Evolutionary conservation across 805 yeast species (phyloP).

Genomic region (Pichia nakasei): DNA sequence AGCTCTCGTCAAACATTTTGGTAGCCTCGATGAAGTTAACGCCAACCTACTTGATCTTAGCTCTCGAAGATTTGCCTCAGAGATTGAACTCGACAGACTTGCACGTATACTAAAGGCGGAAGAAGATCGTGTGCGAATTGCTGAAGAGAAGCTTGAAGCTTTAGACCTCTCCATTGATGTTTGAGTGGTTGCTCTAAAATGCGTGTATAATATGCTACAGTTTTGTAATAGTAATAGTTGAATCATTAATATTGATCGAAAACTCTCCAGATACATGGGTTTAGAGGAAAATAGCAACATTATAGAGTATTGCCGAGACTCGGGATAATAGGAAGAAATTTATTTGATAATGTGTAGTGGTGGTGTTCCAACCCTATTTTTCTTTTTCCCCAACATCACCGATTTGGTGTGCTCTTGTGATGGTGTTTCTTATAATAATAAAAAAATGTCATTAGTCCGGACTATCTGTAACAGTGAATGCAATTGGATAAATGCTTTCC

Average conservation of each 20-base stretch:
- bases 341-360: not conserved
- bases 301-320: no score
- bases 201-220: not conserved
- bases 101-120: constrained; percentile 20
- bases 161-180: constrained; percentile 26
- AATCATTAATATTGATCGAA: no score
- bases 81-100: constrained; percentile 22
- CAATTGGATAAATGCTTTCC: constrained; percentile 10
- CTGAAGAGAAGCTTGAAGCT: constrained; percentile 42
- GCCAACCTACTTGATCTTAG: constrained; percentile 10
- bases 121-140: constrained; percentile 18
- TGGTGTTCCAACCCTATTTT: not conserved
- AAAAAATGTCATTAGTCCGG: not conserved
- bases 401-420: not conserved
- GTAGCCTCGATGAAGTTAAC: constrained; percentile 19
- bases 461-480: constrained; percentile 1
- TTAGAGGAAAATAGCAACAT: no score
- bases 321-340: no score
- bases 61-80: constrained; percentile 17
- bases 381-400: not conserved
- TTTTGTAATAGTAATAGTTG: not conserved
- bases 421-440: not conserved
- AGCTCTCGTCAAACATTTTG: constrained; percentile 13
- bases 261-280: no score
- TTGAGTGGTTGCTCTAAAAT: constrained; percentile 6